Conservation (phyloP, 805 yeast species). For the Saturnispora zaruensis region DNA sequence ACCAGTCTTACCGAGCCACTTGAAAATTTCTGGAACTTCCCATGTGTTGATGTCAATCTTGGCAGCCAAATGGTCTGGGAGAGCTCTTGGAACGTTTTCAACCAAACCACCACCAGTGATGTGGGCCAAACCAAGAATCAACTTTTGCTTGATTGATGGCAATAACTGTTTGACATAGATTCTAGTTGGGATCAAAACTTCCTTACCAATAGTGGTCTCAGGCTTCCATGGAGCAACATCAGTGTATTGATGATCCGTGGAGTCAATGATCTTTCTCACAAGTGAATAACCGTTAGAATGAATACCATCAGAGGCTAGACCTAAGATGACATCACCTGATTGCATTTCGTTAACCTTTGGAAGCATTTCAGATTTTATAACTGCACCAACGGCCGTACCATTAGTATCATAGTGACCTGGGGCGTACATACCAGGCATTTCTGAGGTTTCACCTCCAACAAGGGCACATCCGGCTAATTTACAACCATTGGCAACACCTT, state of each 20-base stretch:
- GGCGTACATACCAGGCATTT: conserved; percentile 98
- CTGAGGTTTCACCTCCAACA: conserved; percentile 98
- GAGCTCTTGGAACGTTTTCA: conserved; percentile 92
- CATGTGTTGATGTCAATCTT: conserved; percentile 69
- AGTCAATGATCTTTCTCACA: conserved; percentile 84
- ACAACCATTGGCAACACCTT: conserved; percentile 97
- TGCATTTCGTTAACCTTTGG: conserved; percentile 65
- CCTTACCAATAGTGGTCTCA: conserved; percentile 71
- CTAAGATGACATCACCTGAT: conserved; percentile 75
- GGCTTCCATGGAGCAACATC: conserved; percentile 82
- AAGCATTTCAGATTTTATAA: conserved; percentile 59
- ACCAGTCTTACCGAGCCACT: conserved; percentile 90
- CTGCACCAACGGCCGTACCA: conserved; percentile 99
- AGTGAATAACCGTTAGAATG: conserved; percentile 97
- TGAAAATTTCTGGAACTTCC: conserved; percentile 83
- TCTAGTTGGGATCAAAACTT: conserved; percentile 80
- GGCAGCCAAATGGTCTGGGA: conserved; percentile 76
- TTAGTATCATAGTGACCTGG: conserved; percentile 95
- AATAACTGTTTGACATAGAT: conserved; percentile 89
- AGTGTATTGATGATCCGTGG: conserved; percentile 59
- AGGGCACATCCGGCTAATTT: conserved; percentile 91
- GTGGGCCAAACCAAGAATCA: conserved; percentile 84
- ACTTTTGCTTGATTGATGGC: conserved; percentile 57
- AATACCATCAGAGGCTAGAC: conserved; percentile 83
- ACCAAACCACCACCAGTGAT: conserved; percentile 98